A percentile compares a stretch with the other conserved stretches of the same genome.
phyloP scores from a whole-genome alignment of 1,284 basidiomycete genomes.

The Puccinia polysora region DNA sequence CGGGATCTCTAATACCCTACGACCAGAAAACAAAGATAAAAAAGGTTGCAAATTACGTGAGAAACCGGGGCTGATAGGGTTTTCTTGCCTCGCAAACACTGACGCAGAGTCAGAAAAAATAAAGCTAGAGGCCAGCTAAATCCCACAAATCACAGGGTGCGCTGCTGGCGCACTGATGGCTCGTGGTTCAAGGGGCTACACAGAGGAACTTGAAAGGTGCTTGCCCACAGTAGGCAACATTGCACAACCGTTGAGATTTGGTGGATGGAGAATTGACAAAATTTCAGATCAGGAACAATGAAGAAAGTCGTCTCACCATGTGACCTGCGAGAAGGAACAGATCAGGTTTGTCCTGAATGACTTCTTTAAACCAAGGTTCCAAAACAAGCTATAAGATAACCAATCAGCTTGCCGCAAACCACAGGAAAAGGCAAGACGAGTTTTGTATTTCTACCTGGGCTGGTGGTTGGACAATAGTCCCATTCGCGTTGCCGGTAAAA shows the following conservation, averaged over 20 bases:
- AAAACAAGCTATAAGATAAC: slow-evolving; percentile 43
- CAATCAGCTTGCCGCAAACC: not conserved
- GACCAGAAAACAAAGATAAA: too few species aligned
- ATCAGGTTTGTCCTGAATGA: slow-evolving; percentile 74
- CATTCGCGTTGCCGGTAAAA: slow-evolving; percentile 63
- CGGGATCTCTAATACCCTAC: slow-evolving; percentile 50
- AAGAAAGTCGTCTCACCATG: slow-evolving; percentile 47
- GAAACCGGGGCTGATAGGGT: too few species aligned
- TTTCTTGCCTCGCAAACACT: too few species aligned
- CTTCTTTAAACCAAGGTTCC: slow-evolving; percentile 64
- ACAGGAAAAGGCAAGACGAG: slow-evolving; percentile 57
- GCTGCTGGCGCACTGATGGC: too few species aligned
- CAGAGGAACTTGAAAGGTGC: too few species aligned
- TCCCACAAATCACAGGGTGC: too few species aligned
- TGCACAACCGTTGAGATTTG: slow-evolving; percentile 57
- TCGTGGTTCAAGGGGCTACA: too few species aligned
- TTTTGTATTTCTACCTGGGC: slow-evolving; percentile 57
- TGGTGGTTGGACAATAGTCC: slow-evolving; percentile 57
- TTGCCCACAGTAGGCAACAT: too few species aligned
- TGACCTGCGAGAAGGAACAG: slow-evolving; percentile 70
- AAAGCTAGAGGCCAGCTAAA: too few species aligned
- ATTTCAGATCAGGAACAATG: too few species aligned
- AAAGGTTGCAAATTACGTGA: not conserved
- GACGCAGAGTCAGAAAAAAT: not conserved
- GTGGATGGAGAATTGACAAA: not conserved